Evolutionary conservation across 176 grass and related monocot genomes (phyloP), one percentile per base, ranked within the genome.

Genomic region (Carex kokanica): DNA sequence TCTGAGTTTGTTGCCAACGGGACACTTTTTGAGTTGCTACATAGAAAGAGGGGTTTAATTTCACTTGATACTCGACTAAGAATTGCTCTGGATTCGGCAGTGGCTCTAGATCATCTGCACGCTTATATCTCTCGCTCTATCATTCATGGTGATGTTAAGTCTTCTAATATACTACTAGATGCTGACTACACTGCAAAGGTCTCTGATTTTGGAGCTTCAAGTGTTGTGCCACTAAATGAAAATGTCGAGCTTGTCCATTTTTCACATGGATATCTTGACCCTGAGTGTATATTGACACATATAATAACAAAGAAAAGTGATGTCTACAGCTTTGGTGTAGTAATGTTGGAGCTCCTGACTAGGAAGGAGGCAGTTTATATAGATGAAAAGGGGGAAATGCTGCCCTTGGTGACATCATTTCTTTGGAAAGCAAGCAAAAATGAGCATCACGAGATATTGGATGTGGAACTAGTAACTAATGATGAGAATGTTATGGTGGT

Each of bases 1-100:
- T 90, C 79, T 55, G 89, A 88, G 18, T 91, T 85, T 40, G 55
- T 85, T 0, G 1, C 34, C 16, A 85, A 89, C 0, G 87, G 87
- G 18, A 85, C 82, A 45, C 83, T 89, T 8, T 83, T 81, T 56
- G 51, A 72, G 0, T 84, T 85, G 56, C 67, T 88, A 4, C 86
- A 88, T 55, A 57, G 15, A 12, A 27, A 27, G 60, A 40, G 6
- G 32, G 3, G 13, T 17, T 1, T 25, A 1, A 58, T 84, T 70
- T 55, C 60, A 29, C 57, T 72, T 20, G 23, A 66, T 55, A 51
- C 64, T 72, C 45, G 70, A 41, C 7, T 90, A 29, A 15, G 2
- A 11, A 79, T 86, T 78, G 84, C 84, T 2, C 38, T 55, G 32
- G 80, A 83, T 51, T 79, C 86, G 18, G 86, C 80, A 4, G 51